Evolutionary conservation across 768 basidiomycete genomes (phyloP).

Genomic region (Amanita rubescens): DNA sequence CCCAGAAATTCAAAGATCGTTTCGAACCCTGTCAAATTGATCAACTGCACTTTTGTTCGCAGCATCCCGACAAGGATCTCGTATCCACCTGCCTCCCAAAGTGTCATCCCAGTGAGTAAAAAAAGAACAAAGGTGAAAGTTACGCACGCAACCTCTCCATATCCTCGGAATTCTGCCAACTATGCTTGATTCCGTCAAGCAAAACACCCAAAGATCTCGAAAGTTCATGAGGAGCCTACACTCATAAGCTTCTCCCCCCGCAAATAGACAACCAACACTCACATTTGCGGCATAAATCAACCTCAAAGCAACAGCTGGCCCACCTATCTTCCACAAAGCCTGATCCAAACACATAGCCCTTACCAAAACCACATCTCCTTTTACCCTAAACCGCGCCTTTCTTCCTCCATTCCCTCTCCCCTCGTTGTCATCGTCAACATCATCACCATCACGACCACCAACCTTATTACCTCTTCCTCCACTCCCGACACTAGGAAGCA

Average conservation of each 20-base stretch:
- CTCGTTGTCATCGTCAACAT: slow-evolving; percentile 9
- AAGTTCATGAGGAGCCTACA: slow-evolving; percentile 68
- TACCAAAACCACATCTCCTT: slow-evolving; percentile 56
- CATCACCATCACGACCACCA: slow-evolving; percentile 1
- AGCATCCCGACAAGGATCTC: slow-evolving; percentile 77
- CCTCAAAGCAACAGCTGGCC: slow-evolving; percentile 63
- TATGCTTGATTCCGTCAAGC: slow-evolving; percentile 70
- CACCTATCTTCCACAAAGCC: slow-evolving; percentile 78
- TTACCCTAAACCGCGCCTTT: slow-evolving; percentile 15
- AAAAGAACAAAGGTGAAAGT: neutral
- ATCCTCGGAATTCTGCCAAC: slow-evolving; percentile 93
- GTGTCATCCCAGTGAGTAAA: too few species aligned
- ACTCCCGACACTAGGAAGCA: neutral
- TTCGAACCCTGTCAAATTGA: slow-evolving; percentile 79
- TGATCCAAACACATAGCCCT: slow-evolving; percentile 61
- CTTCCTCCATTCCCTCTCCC: neutral
- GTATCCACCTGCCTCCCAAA: slow-evolving; percentile 93
- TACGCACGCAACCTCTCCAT: slow-evolving; percentile 75
- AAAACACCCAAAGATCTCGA: slow-evolving; percentile 66
- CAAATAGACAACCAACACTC: neutral
- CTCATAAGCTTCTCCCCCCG: neutral
- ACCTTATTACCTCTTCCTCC: slow-evolving; percentile 6
- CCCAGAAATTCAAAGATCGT: slow-evolving; percentile 83
- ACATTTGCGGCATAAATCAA: slow-evolving; percentile 75
- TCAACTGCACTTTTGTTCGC: slow-evolving; percentile 58